Base-by-base conservation (phyloP, 2,329 filamentous ascomycete species). In the Botrytis galanthina region DNA sequence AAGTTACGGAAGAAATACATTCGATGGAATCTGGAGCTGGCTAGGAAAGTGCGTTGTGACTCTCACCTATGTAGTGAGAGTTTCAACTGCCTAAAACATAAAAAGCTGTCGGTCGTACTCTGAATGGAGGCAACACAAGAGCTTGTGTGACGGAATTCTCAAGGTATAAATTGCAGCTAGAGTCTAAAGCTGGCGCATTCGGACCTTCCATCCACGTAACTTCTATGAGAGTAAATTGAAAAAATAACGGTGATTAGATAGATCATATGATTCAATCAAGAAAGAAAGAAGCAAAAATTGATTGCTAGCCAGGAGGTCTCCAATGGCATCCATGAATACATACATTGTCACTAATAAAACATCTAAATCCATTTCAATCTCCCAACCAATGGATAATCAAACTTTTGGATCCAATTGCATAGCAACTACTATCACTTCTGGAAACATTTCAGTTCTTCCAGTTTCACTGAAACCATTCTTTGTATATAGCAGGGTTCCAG, bases 401-500 rank as follows among this genome's bases (percentile, higher is more conserved):
- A 44, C 42, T 48, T 67, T 35, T 14, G 71, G 51, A 22, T 72
- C 39, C 32, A 68, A 39, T 42, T 60, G 54, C 71, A 72, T 72
- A 39, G 71, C 71, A 4, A 72, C 42, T 32, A 68, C 62, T 29
- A 48, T 35, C 8, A 60, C 62, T 35, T 37, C 71, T 8, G 63
- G 48, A 22, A 68, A 67, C 4, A 68, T n/a, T 35, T 72, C 39
- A 20, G 63, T 68, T 18, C 22, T 72, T 16, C 39, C 37, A 26
- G n/a, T 72, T 37, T 62, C 57, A 22, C 44, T 8, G 9, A 73
- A 73, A 1, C 71, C 71, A 42, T 51, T 51, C 14, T 70, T 73
- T n/a, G 59, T 62, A 48, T 73, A 73, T 35, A 73, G 51, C 32
- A 46, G 44, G 37, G 57, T 73, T 42, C 71, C 71, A 22, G 57